phyloP scores from a whole-genome alignment of 306 rosid genomes.

The Geum urbanum region DNA sequence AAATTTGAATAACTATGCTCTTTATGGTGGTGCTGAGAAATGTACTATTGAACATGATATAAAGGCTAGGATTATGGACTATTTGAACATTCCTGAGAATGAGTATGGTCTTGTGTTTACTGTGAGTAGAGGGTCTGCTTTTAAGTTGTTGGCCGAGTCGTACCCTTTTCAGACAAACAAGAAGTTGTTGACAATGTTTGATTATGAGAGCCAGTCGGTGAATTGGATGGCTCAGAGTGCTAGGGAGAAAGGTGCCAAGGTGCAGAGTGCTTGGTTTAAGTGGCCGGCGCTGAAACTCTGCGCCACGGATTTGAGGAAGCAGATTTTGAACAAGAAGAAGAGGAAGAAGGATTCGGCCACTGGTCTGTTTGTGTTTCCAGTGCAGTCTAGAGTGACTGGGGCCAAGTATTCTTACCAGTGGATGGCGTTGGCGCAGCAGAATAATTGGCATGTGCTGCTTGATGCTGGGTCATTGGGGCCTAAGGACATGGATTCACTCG shows the following conservation, averaged over 20 bases:
- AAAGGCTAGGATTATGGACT: constrained; percentile 81
- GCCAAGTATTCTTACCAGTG: constrained; percentile 87
- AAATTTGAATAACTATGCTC: constrained; percentile 85
- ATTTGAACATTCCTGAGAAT: constrained; percentile 85
- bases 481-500: constrained; percentile 98
- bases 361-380: constrained; percentile 40
- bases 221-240: constrained; percentile 98
- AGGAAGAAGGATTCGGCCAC: constrained; percentile 33
- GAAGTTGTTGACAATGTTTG: constrained; percentile 88
- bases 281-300: constrained; percentile 94
- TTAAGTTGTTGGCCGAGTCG: constrained; percentile 79
- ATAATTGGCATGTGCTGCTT: constrained; percentile 92
- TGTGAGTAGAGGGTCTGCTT: constrained; percentile 94
- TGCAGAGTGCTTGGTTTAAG: constrained; percentile 80
- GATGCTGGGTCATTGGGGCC: constrained; percentile 99
- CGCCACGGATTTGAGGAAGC: constrained; percentile 86
- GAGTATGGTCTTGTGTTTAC: constrained; percentile 97
- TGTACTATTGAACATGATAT: constrained; percentile 82
- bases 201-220: constrained; percentile 97
- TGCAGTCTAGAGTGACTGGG: constrained; percentile 40
- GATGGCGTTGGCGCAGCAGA: constrained; percentile 98
- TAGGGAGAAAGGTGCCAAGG: constrained; percentile 83
- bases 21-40: constrained; percentile 84
- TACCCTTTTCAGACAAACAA: constrained; percentile 91
- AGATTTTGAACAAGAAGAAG: constrained; percentile 51